These are phyloP conservation scores for Ambrosia artemisiifolia DNA, from an alignment of 129 eudicot genomes.

Conservation along the genomic window DNA sequence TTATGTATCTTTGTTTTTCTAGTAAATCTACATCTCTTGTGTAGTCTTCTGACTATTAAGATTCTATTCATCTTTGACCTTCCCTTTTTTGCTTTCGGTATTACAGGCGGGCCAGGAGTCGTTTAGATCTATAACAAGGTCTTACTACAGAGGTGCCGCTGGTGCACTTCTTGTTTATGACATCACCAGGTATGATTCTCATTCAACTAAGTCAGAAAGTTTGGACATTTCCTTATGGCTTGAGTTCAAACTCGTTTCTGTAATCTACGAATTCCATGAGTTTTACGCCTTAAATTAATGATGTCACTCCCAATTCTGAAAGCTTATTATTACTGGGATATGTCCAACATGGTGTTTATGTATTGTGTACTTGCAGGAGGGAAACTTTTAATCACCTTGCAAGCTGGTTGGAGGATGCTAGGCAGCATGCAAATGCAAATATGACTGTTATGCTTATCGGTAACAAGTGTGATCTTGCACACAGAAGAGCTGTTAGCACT, in stretches of 20 bases:
- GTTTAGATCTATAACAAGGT: conserved; percentile 89
- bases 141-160: conserved; percentile 97
- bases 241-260: background rate
- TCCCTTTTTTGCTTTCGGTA: conserved; percentile 6
- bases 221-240: background rate
- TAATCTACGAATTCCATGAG: background rate
- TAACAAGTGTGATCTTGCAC: conserved; percentile 81
- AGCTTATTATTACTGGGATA: background rate
- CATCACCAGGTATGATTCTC: conserved; percentile 51
- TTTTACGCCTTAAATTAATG: background rate
- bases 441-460: conserved; percentile 95
- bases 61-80: background rate
- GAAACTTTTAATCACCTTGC: conserved; percentile 92
- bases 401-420: conserved; percentile 96
- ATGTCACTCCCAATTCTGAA: background rate
- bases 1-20: conserved; percentile 3
- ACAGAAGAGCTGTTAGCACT: conserved; percentile 87
- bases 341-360: background rate
- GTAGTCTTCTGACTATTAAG: background rate
- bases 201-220: background rate
- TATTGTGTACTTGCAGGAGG: conserved; percentile 50
- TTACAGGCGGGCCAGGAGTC: conserved; percentile 96
- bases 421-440: conserved; percentile 87
- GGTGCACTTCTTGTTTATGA: conserved; percentile 98
- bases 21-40: background rate